Evolutionary conservation across 208 protist species (phyloP).

Genomic region (Spongospora subterranea): DNA sequence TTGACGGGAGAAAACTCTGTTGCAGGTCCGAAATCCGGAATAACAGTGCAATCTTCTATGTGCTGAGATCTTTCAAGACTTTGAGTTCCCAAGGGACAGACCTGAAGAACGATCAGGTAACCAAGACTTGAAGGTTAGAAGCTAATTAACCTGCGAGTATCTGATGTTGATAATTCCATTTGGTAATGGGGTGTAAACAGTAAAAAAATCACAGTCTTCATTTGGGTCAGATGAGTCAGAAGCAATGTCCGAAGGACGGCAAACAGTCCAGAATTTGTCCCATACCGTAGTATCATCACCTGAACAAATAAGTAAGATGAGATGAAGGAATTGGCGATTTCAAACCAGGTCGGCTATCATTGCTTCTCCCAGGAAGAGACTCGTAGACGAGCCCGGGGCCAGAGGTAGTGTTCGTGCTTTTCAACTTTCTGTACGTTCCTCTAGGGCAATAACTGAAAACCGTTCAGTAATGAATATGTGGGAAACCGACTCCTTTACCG

Average conservation of each 20-base stretch:
- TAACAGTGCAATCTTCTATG: constrained; percentile 45
- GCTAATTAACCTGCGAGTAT: too few species aligned
- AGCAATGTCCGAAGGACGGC: background rate
- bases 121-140: too few species aligned
- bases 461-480: background rate
- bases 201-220: constrained; percentile 34
- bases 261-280: constrained; percentile 40
- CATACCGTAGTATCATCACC: constrained; percentile 14
- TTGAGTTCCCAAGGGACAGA: background rate
- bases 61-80: background rate
- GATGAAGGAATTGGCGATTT: background rate
- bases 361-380: background rate
- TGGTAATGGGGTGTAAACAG: background rate
- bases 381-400: background rate
- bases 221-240: background rate
- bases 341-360: background rate
- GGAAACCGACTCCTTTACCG: background rate
- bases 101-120: too few species aligned
- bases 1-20: constrained; percentile 28
- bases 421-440: constrained; percentile 26
- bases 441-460: background rate
- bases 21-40: constrained; percentile 2
- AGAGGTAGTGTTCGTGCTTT: background rate
- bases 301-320: background rate
- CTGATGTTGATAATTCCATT: constrained; percentile 34